phyloP scores from a whole-genome alignment of 768 basidiomycete species.

The Lactarius sp. region DNA sequence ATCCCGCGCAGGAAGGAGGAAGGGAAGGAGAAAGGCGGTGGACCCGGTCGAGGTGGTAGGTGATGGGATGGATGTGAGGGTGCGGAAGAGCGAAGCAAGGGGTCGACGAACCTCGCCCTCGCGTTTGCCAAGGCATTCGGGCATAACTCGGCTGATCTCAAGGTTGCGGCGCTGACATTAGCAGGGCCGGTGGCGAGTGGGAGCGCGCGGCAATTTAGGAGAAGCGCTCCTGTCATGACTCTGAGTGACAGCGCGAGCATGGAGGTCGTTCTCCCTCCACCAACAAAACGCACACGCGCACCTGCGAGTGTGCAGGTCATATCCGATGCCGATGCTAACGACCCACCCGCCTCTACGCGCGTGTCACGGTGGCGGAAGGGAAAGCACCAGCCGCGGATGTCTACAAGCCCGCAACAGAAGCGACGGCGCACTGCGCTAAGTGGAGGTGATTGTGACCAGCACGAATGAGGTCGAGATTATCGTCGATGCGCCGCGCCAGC shows the following conservation, averaged over 20 bases:
- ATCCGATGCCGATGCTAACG: too few relatives aligned
- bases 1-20: not conserved
- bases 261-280: not conserved
- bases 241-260: not conserved
- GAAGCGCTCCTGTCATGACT: too few relatives aligned
- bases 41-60: not conserved
- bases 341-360: too few relatives aligned
- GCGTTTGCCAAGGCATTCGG: constrained; percentile 9
- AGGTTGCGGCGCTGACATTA: not conserved
- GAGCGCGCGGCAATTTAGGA: not conserved
- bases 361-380: too few relatives aligned
- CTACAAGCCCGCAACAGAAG: too few relatives aligned
- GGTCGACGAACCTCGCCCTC: not conserved
- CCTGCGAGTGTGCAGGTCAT: not conserved
- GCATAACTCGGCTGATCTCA: constrained; percentile 7
- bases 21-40: not conserved
- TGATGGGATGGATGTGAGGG: not conserved
- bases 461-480: too few relatives aligned
- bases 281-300: not conserved
- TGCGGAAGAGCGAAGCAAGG: not conserved
- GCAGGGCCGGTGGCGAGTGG: not conserved
- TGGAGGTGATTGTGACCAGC: too few relatives aligned
- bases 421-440: too few relatives aligned
- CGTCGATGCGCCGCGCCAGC: too few relatives aligned
- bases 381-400: too few relatives aligned